These are phyloP conservation scores for Termitomyces sp. DNA, from an alignment of 1,284 basidiomycete species.

Conservation along the genomic window DNA sequence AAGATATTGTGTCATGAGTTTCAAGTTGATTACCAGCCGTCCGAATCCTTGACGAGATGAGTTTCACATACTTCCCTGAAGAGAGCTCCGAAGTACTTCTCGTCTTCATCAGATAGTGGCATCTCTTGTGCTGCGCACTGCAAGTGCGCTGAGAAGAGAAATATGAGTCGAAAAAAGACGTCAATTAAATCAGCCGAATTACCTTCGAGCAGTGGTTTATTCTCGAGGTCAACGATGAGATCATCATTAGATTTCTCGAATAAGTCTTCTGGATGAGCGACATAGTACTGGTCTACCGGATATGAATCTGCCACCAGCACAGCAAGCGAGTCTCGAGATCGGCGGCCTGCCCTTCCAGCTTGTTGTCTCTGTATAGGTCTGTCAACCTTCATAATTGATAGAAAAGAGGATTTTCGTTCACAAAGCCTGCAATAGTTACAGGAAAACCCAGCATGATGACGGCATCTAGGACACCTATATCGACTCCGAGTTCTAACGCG, in stretches of 20 bases:
- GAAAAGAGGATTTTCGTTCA: constrained; percentile 30
- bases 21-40: constrained; percentile 56
- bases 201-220: constrained; percentile 71
- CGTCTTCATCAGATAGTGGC: constrained; percentile 69
- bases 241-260: constrained; percentile 62
- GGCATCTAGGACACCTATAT: constrained; percentile 85
- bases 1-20: not conserved
- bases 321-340: constrained; percentile 79
- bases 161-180: not conserved
- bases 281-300: constrained; percentile 78
- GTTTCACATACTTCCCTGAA: constrained; percentile 53
- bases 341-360: constrained; percentile 82
- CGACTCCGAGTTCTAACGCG: constrained; percentile 87
- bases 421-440: constrained; percentile 71
- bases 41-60: constrained; percentile 53
- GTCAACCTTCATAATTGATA: not conserved
- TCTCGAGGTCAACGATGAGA: constrained; percentile 71
- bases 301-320: constrained; percentile 71
- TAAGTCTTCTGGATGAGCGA: constrained; percentile 65
- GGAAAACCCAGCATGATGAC: constrained; percentile 91
- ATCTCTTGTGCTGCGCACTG: constrained; percentile 89
- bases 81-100: constrained; percentile 66
- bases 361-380: constrained; percentile 64
- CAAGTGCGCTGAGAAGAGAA: constrained; percentile 52
- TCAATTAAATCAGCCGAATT: not conserved